Percentiles rank a stretch among this genome's conserved stretches.
These are phyloP conservation scores for Talaromyces marneffei DNA, from an alignment of 2,329 filamentous ascomycete genomes.

Conservation along the genomic window DNA sequence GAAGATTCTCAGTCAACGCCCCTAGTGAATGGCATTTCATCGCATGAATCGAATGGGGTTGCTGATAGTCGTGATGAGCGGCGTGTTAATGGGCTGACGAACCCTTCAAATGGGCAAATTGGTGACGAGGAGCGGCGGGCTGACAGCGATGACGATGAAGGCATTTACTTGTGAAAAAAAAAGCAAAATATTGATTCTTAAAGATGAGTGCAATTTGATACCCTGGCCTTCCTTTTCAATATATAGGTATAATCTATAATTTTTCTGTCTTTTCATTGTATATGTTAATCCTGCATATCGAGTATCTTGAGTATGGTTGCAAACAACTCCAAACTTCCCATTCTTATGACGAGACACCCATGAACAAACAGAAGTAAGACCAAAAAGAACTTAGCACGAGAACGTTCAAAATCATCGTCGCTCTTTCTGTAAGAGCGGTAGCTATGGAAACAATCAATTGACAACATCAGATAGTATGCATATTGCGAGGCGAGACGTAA, in stretches of 20 bases:
- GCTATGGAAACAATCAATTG: constrained; percentile 5
- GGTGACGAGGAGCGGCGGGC: neutral
- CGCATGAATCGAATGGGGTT: neutral
- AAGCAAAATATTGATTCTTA: neutral
- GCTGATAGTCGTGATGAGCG: neutral
- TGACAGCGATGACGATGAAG: constrained; percentile 9
- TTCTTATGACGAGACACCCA: neutral
- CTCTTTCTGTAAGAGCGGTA: neutral
- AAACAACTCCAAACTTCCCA: constrained; percentile 9
- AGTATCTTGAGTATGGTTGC: constrained; percentile 7
- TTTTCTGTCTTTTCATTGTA: neutral
- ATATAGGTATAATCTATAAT: neutral
- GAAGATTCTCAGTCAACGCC: neutral
- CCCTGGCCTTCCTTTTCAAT: neutral
- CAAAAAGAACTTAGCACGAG: neutral
- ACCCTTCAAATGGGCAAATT: neutral
- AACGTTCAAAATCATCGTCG: neutral
- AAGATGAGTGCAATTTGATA: neutral
- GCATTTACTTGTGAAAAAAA: constrained; percentile 15
- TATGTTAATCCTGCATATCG: neutral
- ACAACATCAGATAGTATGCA: constrained; percentile 2
- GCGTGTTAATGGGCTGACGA: constrained; percentile 6
- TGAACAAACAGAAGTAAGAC: neutral
- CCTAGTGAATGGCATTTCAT: neutral
- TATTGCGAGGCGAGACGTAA: neutral